These are phyloP conservation scores for Debaryomyces udenii DNA, from an alignment of 1,139 yeast species.

Conservation along the genomic window DNA sequence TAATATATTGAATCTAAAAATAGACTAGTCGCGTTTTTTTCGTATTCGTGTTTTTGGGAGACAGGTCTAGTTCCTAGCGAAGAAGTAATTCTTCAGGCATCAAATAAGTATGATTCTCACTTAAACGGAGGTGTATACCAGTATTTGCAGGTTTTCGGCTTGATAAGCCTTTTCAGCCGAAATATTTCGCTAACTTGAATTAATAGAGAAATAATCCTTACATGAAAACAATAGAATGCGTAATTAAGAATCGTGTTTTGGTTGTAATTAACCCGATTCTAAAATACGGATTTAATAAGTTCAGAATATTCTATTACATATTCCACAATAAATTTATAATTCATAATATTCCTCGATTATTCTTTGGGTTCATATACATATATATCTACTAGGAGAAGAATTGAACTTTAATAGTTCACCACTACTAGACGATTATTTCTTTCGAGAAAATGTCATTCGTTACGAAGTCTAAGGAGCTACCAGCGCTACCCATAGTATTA, in stretches of 20 bases:
- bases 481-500: constrained; percentile 8
- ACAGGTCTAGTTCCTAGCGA: background rate
- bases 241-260: constrained; percentile 6
- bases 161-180: background rate
- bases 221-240: constrained; percentile 7
- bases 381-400: background rate
- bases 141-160: background rate
- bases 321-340: constrained; percentile 1
- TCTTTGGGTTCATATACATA: constrained; percentile 3
- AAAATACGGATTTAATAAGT: background rate
- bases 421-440: background rate
- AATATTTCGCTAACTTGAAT: background rate
- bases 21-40: too few species aligned
- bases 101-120: too few species aligned
- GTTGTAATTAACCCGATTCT: background rate
- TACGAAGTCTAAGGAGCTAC: constrained; percentile 9
- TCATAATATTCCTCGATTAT: background rate
- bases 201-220: constrained; percentile 2
- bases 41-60: too few species aligned
- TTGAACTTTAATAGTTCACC: too few species aligned
- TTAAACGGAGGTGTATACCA: too few species aligned
- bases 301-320: constrained; percentile 1
- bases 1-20: background rate
- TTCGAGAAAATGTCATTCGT: constrained; percentile 11
- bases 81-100: background rate